Evolutionary conservation across 345 rosid species (phyloP), one percentile per base, ranked within the genome.

Genomic region (Syzygium grande): DNA sequence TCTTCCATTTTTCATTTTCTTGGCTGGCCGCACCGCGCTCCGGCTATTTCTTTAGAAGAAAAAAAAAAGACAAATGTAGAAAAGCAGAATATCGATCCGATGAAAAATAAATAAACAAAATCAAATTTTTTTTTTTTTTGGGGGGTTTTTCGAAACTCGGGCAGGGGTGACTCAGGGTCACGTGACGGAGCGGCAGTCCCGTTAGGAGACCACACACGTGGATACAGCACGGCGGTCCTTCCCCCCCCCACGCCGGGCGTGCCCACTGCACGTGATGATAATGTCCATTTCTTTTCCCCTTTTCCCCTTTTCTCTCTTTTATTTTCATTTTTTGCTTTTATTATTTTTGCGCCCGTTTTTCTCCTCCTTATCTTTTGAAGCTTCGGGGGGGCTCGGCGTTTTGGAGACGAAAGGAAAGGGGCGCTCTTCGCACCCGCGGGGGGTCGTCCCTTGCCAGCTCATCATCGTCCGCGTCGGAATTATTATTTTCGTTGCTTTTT

Each of bases 161-260:
- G 46, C 80, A 38, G 46, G 46, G 79, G 46, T 73, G 80, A 34
- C 49, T 34, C 49, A 17, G 46, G 46, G 49, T 73, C 95, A 95
- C 94, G 97, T 95, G 96, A 93, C 86, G 85, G 83, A 41, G 94
- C 88, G 94, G 91, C 91, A 88, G 94, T 90, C 91, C 93, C 92
- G 92, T 92, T 93, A 91, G 79, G 92, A 91, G 94, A 87, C 15
- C 83, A 84, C 87, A 61, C 92, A 95, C 86, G 93, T 91, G 95
- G 93, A 91, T 88, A 91, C 94, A 91, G 92, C 92, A 90, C 89
- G 96, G 93, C 94, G 85, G 90, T 89, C 94, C 89, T 90, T 92
- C 96, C 86, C 93, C 88, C 34, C 84, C 93, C 38, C n/a, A n/a
- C n/a, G 89, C 41, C 84, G 85, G 93, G 93, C 92, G 90, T 90